These are phyloP conservation scores for Dothiorella sarmentorum DNA, from an alignment of 2,329 filamentous ascomycete genomes.

Conservation along the genomic window DNA sequence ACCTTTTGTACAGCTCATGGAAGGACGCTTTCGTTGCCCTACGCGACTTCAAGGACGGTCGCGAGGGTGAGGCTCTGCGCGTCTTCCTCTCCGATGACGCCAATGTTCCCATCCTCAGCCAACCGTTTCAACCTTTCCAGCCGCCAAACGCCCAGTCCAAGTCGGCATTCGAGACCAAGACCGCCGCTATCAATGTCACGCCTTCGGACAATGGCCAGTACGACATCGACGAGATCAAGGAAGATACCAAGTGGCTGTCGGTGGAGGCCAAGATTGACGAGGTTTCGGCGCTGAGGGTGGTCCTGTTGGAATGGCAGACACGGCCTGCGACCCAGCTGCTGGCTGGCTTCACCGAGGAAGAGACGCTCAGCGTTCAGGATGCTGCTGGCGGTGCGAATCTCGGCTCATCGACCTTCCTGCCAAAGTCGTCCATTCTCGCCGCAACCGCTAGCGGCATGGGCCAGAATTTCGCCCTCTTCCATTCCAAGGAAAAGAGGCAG, in stretches of 20 bases:
- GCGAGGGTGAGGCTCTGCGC: conserved; percentile 45
- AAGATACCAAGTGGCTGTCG: conserved; percentile 82
- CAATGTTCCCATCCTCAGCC: conserved; percentile 64
- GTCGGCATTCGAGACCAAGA: conserved; percentile 75
- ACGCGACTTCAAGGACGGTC: conserved; percentile 46
- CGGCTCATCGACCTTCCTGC: conserved; percentile 49
- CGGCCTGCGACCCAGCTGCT: conserved; percentile 70
- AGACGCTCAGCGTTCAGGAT: conserved; percentile 71
- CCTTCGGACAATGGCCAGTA: conserved; percentile 64
- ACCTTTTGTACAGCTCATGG: conserved; percentile 57
- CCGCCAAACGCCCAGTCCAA: conserved; percentile 61
- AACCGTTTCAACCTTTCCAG: conserved; percentile 66
- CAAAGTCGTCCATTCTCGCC: conserved; percentile 42
- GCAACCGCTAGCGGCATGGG: conserved; percentile 25
- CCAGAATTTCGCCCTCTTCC: conserved; percentile 44
- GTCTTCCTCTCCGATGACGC: conserved; percentile 69
- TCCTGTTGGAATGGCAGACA: conserved; percentile 78
- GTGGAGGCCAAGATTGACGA: conserved; percentile 75
- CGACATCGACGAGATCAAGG: conserved; percentile 75
- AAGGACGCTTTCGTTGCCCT: conserved; percentile 54
- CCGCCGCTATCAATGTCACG: conserved; percentile 79
- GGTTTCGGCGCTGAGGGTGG: conserved; percentile 74
- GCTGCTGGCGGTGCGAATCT: conserved; percentile 64
- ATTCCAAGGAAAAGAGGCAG: conserved; percentile 59
- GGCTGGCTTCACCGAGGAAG: conserved; percentile 71